These are phyloP conservation scores for Diaporthe citrichinensis DNA, from an alignment of 2,329 filamentous ascomycete species.

Conservation along the genomic window DNA sequence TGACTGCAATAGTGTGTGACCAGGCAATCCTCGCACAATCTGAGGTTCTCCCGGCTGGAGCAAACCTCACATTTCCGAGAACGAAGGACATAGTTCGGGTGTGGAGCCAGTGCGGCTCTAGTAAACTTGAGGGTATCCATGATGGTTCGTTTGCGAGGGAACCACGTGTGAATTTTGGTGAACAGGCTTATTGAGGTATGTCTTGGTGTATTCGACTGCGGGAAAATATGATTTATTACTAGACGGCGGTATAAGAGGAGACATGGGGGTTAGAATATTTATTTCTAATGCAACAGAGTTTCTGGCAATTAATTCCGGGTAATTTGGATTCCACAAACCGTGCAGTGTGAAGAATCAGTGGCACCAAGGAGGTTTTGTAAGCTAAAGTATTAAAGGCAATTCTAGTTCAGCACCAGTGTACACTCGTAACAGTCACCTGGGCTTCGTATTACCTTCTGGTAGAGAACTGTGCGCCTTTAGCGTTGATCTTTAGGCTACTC, in stretches of 20 bases:
- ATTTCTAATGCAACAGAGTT: background rate
- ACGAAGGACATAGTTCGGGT: background rate
- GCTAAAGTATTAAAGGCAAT: background rate
- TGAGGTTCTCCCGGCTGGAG: background rate
- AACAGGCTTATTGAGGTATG: too few species aligned
- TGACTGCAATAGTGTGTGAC: constrained; percentile 3
- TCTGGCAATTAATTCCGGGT: background rate
- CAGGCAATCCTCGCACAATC: background rate
- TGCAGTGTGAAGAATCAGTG: background rate
- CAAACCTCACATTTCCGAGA: background rate
- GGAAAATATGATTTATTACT: background rate
- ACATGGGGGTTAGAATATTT: background rate
- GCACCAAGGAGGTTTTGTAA: background rate
- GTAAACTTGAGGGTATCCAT: background rate
- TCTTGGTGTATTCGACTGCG: background rate
- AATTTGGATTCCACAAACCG: background rate
- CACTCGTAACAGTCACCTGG: background rate
- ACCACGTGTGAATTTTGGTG: background rate
- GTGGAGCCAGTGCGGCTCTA: background rate
- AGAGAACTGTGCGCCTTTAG: background rate
- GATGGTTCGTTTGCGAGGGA: background rate
- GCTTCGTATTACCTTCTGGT: background rate
- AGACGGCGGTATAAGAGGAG: too few species aligned
- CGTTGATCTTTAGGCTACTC: background rate
- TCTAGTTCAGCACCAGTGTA: background rate